Base-by-base conservation (phyloP, 352 stramenopile species). In the Globisporangium mamillatum region DNA sequence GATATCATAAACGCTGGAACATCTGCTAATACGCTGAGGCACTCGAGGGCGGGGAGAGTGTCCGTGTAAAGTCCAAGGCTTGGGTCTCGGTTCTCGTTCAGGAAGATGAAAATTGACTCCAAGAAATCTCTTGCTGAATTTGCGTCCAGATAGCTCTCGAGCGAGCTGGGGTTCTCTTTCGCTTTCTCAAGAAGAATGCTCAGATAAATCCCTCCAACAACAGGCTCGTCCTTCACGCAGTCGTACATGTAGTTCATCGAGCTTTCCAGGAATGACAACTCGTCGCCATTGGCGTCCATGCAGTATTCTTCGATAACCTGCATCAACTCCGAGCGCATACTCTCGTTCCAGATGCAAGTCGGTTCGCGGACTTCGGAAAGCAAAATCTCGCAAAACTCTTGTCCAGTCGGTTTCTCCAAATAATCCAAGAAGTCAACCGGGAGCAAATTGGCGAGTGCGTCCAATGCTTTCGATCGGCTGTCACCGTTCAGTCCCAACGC, bases 191-290 rank as follows among this genome's bases (percentile, higher is more conserved):
- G 71, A 29, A 94, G 66, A 48, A 93, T 80, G 2, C 75, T 71
- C 20, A 94, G 58, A 66, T 90, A 94, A 18, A 94, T 89, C 9
- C 83, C 84, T 38, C 83, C 84, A 53, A 93, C 77, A 29, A 79
- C 77, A 10, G 86, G 84, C 29, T 94, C 84, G 7, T 76, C 74
- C 50, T 87, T 88, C 12, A 94, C 60, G 61, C 84, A 91, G 71
- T 93, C 84, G 64, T 94, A 94, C 80, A 92, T 91, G 71, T 94
- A 84, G 64, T 79, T 90, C 1, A 76, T 81, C 4, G 83, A 76
- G 57, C 69, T 90, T 62, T 94, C 86, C 63, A 94, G 54, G 60
- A 93, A 86, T 0, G 80, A 86, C 46, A 92, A 54, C 32, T 81
- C 81, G 38, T 92, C 78, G 16, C 71, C 79, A 64, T 64, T 78